Evolutionary conservation across 179 eudicot genomes (phyloP).

Genomic region (Patellifolia procumbens): DNA sequence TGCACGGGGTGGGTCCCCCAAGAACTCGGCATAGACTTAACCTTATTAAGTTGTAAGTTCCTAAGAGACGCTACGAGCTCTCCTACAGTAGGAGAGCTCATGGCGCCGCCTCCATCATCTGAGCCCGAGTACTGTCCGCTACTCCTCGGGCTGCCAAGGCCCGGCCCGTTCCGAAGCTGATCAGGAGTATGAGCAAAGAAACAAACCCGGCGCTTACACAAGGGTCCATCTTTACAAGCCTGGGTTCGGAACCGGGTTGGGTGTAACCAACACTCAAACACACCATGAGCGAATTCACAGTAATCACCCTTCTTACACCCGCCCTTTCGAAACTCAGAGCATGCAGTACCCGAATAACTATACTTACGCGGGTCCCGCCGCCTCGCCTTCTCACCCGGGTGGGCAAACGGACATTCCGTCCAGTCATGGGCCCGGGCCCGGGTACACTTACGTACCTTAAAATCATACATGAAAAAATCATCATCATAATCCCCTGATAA

Average conservation of each 20-base stretch:
- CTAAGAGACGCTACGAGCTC: constrained; percentile 59
- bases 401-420: constrained; percentile 82
- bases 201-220: constrained; percentile 61
- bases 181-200: constrained; percentile 73
- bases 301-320: constrained; percentile 57
- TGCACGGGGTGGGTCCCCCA: constrained; percentile 5
- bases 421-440: constrained; percentile 71
- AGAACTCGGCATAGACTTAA: constrained; percentile 44
- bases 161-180: constrained; percentile 51
- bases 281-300: constrained; percentile 74
- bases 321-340: constrained; percentile 65
- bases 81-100: constrained; percentile 20
- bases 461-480: constrained; percentile 68
- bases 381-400: constrained; percentile 81
- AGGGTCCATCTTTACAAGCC: constrained; percentile 65
- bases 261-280: constrained; percentile 78
- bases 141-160: constrained; percentile 31
- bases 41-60: constrained; percentile 66
- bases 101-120: constrained; percentile 13
- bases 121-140: constrained; percentile 26
- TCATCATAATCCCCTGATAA: constrained; percentile 45
- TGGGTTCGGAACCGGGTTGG: constrained; percentile 72
- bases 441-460: constrained; percentile 62
- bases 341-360: constrained; percentile 62
- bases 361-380: constrained; percentile 61